phyloP scores from a whole-genome alignment of 164 flowering plant species.

The Aristolochia fimbriata region DNA sequence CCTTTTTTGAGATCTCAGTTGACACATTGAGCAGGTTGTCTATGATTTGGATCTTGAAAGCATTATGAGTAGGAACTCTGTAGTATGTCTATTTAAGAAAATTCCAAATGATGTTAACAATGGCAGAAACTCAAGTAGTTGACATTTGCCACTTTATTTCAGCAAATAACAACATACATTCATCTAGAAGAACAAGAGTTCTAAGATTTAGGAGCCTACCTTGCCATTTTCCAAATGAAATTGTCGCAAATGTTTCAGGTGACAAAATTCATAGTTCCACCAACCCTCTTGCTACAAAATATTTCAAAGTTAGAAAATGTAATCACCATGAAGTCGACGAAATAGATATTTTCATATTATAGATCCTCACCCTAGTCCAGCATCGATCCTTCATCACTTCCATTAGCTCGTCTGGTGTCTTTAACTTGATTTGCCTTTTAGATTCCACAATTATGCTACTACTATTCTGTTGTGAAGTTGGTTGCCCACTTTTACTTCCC shows the following conservation, averaged over 20 bases:
- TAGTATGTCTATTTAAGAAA: no score
- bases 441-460: slow-evolving; percentile 77
- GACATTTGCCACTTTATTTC: background rate
- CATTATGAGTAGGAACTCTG: no score
- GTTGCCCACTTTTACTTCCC: slow-evolving; percentile 42
- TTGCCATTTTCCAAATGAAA: slow-evolving; percentile 79
- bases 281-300: slow-evolving; percentile 94
- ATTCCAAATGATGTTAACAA: no score
- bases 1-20: no score
- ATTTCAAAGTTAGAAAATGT: background rate
- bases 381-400: slow-evolving; percentile 65
- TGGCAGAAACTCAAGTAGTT: background rate
- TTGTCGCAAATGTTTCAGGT: slow-evolving; percentile 60
- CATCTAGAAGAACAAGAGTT: background rate
- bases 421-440: slow-evolving; percentile 48
- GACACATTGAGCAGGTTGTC: no score
- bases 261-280: slow-evolving; percentile 98
- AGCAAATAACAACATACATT: background rate
- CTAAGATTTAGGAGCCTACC: slow-evolving; percentile 31
- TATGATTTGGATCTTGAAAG: no score
- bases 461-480: slow-evolving; percentile 37
- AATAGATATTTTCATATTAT: background rate
- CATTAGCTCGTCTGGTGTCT: slow-evolving; percentile 93
- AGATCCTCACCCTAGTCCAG: slow-evolving; percentile 52
- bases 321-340: background rate